Evolutionary conservation across 139 green algal species (phyloP).

Genomic region (Auxenochlorella pyrenoidosa): DNA sequence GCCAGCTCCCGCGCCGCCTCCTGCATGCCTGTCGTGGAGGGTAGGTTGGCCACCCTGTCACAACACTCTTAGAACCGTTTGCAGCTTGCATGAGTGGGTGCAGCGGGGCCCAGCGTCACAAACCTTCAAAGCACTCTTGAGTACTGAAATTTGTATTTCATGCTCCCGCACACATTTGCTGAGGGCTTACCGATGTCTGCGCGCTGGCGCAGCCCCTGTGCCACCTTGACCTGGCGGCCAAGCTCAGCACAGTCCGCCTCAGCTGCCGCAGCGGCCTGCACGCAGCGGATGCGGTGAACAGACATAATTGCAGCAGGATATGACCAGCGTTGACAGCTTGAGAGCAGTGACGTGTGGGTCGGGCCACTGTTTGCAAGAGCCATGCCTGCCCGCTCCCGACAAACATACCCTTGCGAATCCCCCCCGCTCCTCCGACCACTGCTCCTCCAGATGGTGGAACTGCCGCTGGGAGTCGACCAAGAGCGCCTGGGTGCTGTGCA

Average conservation of each 20-base stretch:
- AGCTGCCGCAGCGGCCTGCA: neutral
- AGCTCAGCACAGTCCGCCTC: neutral
- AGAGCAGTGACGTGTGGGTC: too few relatives aligned
- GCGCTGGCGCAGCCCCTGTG: slow-evolving; percentile 31
- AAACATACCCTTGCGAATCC: neutral
- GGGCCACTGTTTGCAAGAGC: neutral
- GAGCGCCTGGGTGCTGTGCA: neutral
- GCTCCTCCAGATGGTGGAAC: neutral
- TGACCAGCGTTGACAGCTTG: too few relatives aligned
- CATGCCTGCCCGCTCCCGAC: neutral
- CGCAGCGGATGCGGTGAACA: neutral
- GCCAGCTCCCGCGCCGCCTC: slow-evolving; percentile 31
- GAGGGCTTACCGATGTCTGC: slow-evolving; percentile 35
- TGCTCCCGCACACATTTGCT: neutral
- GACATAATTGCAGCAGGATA: neutral
- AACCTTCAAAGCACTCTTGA: neutral
- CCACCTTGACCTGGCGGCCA: neutral
- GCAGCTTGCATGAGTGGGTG: neutral
- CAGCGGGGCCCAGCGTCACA: neutral
- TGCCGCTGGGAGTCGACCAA: neutral
- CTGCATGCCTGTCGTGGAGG: neutral
- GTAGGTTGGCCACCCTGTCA: too few relatives aligned
- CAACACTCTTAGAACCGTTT: too few relatives aligned
- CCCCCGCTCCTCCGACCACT: neutral
- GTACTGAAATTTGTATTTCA: neutral